phyloP scores from a whole-genome alignment of 208 protist species.

The Leishmania major region DNA sequence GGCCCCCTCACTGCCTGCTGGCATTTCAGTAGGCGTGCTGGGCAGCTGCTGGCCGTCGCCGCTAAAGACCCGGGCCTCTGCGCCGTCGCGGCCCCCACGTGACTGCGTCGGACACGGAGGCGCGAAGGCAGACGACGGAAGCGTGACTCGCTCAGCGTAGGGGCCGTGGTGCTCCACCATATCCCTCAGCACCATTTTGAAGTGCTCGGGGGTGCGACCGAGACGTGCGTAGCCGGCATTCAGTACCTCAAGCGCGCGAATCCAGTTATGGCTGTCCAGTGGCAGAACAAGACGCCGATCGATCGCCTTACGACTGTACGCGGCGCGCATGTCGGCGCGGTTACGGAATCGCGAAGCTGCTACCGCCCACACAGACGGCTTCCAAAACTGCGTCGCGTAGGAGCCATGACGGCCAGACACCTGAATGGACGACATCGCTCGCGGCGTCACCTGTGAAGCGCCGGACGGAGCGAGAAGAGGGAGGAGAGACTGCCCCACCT shows the following conservation, averaged over 20 bases:
- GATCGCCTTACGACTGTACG: constrained; percentile 66
- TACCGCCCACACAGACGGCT: constrained; percentile 8
- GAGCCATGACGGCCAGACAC: constrained; percentile 75
- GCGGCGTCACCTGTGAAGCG: neutral
- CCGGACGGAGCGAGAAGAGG: neutral
- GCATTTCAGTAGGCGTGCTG: neutral
- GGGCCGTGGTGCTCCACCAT: constrained; percentile 49
- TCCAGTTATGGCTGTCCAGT: constrained; percentile 79
- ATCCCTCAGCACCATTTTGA: constrained; percentile 67
- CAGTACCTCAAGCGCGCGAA: constrained; percentile 82
- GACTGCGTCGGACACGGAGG: neutral
- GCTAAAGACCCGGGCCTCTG: neutral
- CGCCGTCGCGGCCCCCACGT: neutral
- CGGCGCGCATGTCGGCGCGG: constrained; percentile 45
- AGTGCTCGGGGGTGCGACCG: constrained; percentile 72
- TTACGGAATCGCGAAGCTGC: constrained; percentile 31
- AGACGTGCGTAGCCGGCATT: constrained; percentile 64
- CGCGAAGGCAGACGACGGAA: neutral
- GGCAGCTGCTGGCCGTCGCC: neutral
- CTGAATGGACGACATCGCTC: constrained; percentile 34
- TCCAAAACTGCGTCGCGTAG: constrained; percentile 84
- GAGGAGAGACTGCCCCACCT: neutral
- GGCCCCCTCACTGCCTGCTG: neutral
- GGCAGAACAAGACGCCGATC: constrained; percentile 84
- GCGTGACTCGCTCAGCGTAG: constrained; percentile 16